Base-by-base conservation (phyloP, 306 rosid species). In the Castanospermum australe region DNA sequence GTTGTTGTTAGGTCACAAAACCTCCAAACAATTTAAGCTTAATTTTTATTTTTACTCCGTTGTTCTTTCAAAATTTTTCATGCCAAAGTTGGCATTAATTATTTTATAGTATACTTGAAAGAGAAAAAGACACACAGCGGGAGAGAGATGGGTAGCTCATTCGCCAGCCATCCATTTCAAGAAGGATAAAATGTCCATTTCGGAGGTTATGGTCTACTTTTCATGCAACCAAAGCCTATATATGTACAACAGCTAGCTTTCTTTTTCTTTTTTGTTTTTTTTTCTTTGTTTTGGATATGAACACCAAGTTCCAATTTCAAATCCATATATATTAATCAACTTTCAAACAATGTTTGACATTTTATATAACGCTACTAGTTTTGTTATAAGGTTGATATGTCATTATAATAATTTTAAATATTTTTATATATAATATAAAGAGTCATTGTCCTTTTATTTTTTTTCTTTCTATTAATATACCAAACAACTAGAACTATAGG, bases 121-220 rank as follows among this genome's bases (percentile, higher is more conserved):
- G 5, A 51, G 54, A 22, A 33, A 66, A 66, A 66, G 4, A 6
- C 4, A 28, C 9, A 6, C 5, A 12, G 0, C 5, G 2, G 20
- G 4, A 66, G 10, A 38, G 15, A 51, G 20, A 50, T 57, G 32
- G 12, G 68, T 67, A 42, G 56, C 10, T 33, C 56, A 55, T 71
- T 35, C 3, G 33, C 36, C 48, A 55, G 69, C 82, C 55, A 55
- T 47, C 75, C 64, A 55, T 51, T 79, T 61, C 66, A 36, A 32
- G 64, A 42, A 39, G 32, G 83, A 71, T 79, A 41, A 60, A 71
- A 47, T 11, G 73, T 79, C 83, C 21, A 47, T 7, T 60, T 79
- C 18, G 44, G 54, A 35, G 71, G 83, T 79, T 79, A 57, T 61
- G 51, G 39, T 10, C 65, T 60, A 60, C 72, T 63, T 79, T 70